These are phyloP conservation scores for Hypoxylon sp. DNA, from an alignment of 2,329 filamentous ascomycete species.

Conservation along the genomic window DNA sequence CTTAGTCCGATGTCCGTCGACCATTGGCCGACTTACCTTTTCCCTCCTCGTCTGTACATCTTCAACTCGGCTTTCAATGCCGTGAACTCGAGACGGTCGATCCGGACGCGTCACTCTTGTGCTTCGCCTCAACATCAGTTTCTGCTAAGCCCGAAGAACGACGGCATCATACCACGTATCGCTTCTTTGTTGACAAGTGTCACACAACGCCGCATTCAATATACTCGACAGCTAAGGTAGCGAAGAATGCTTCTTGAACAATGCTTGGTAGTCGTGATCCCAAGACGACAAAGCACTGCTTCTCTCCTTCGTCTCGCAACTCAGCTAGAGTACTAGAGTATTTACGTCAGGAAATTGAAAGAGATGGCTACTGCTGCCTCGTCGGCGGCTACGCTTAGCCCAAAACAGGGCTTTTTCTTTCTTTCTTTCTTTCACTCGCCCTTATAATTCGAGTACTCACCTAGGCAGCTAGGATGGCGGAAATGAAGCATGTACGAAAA, in stretches of 20 bases:
- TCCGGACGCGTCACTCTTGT: no score
- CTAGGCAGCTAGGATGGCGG: background rate
- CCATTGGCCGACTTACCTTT: no score
- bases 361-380: background rate
- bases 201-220: background rate
- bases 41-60: no score
- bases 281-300: constrained; percentile 2
- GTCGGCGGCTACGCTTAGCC: background rate
- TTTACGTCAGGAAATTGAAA: background rate
- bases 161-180: background rate
- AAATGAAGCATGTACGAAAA: background rate
- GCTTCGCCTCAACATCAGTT: no score
- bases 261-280: background rate
- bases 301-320: background rate
- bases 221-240: background rate
- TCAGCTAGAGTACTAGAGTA: background rate
- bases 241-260: constrained; percentile 2
- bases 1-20: no score
- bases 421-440: background rate
- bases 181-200: background rate
- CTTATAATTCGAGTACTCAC: background rate
- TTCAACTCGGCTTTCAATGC: no score
- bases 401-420: background rate
- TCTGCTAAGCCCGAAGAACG: no score
- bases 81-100: no score